These are phyloP conservation scores for Clitocybe nebularis DNA, from an alignment of 1,284 basidiomycete genomes.

Conservation along the genomic window DNA sequence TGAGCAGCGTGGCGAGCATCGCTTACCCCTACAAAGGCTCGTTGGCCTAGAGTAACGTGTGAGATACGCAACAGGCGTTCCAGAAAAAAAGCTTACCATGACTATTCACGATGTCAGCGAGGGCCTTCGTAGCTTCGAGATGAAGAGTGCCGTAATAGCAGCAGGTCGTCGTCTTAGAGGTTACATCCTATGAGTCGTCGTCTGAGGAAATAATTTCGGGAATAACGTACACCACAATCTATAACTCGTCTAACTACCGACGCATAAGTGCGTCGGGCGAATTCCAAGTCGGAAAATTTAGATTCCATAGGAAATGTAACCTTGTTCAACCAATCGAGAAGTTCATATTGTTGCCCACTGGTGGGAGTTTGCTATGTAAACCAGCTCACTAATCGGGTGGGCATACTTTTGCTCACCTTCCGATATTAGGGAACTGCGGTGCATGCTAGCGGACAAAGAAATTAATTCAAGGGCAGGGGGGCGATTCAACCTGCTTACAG, in stretches of 20 bases:
- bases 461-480: not conserved
- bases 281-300: constrained; percentile 70
- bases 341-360: constrained; percentile 76
- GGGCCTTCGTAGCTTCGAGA: constrained; percentile 73
- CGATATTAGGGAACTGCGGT: constrained; percentile 84
- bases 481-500: constrained; percentile 44
- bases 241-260: constrained; percentile 76
- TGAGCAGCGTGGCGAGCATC: no score
- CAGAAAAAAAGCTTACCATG: constrained; percentile 42
- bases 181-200: not conserved
- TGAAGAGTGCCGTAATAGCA: constrained; percentile 92
- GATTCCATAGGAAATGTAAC: constrained; percentile 90
- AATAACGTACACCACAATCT: constrained; percentile 64
- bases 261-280: constrained; percentile 71
- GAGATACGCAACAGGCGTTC: not conserved
- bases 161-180: constrained; percentile 80
- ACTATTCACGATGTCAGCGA: constrained; percentile 73
- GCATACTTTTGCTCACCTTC: constrained; percentile 44
- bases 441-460: constrained; percentile 58
- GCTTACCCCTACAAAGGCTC: constrained; percentile 44
- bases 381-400: constrained; percentile 8
- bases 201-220: not conserved
- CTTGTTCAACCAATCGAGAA: constrained; percentile 88
- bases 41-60: constrained; percentile 57
- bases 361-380: constrained; percentile 7